These are phyloP conservation scores for Chaetomium tenue DNA, from an alignment of 495 filamentous ascomycete species.

Conservation along the genomic window DNA sequence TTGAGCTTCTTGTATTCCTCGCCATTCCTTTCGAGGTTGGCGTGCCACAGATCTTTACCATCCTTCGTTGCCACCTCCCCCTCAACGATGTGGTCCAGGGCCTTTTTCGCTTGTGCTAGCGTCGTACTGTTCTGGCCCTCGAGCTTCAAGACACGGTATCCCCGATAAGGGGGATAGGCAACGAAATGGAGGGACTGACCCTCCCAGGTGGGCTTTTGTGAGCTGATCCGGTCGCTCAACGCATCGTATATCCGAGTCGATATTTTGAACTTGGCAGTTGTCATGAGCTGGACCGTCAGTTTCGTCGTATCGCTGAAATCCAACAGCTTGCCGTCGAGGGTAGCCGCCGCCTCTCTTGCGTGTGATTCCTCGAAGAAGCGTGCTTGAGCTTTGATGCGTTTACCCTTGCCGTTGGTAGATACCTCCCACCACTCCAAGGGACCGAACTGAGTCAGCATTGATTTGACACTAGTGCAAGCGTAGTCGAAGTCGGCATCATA, in stretches of 20 bases:
- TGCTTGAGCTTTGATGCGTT: slow-evolving; percentile 37
- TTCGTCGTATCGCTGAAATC: slow-evolving; percentile 28
- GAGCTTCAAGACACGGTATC: slow-evolving; percentile 38
- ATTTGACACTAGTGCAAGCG: slow-evolving; percentile 24
- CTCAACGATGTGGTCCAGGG: slow-evolving; percentile 34
- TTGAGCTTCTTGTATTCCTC: slow-evolving; percentile 22
- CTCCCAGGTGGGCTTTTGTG: slow-evolving; percentile 31
- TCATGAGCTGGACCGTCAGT: slow-evolving; percentile 35
- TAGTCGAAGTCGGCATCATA: slow-evolving; percentile 24
- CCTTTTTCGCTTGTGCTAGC: slow-evolving; percentile 40
- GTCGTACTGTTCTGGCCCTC: slow-evolving; percentile 41
- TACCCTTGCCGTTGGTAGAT: slow-evolving; percentile 16
- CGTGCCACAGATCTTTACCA: slow-evolving; percentile 32
- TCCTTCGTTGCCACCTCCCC: slow-evolving; percentile 26
- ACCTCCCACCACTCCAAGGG: slow-evolving; percentile 39
- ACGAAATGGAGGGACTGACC: slow-evolving; percentile 32
- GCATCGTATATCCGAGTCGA: slow-evolving; percentile 37
- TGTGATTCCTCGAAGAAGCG: slow-evolving; percentile 34
- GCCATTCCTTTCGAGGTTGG: slow-evolving; percentile 26
- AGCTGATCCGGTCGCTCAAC: slow-evolving; percentile 36
- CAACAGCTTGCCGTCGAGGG: slow-evolving; percentile 27
- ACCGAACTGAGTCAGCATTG: slow-evolving; percentile 32
- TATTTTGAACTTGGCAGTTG: slow-evolving; percentile 41
- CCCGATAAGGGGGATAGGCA: slow-evolving; percentile 29
- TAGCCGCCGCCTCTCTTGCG: slow-evolving; percentile 34